Evolutionary conservation across 177 flowering plant genomes (phyloP).

Genomic region (Vitis hybrid): DNA sequence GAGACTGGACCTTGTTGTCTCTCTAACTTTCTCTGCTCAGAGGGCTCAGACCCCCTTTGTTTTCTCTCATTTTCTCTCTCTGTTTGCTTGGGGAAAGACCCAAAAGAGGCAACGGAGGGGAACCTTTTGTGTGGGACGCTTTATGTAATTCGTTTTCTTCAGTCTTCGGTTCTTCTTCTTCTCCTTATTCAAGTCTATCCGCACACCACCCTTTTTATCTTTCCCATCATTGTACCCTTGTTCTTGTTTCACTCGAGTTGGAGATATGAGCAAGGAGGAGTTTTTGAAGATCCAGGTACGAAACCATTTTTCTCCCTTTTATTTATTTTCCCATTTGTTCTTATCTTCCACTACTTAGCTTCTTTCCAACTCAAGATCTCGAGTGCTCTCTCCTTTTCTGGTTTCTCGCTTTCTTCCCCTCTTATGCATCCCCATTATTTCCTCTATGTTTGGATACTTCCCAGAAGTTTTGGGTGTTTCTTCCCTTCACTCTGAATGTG

Average conservation of each 20-base stretch:
- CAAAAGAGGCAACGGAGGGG: slow-evolving; percentile 17
- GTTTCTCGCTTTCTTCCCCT: neutral
- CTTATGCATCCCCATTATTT: neutral
- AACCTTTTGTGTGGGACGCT: slow-evolving; percentile 12
- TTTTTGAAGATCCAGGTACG: slow-evolving; percentile 83
- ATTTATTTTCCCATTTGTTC: neutral
- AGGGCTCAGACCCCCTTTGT: slow-evolving; percentile 19
- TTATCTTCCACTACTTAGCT: slow-evolving; percentile 14
- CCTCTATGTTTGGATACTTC: neutral
- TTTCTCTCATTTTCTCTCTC: slow-evolving; percentile 20
- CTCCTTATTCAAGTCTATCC: slow-evolving; percentile 28
- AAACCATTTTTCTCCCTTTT: neutral
- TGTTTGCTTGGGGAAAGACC: slow-evolving; percentile 12
- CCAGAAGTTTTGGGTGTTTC: neutral
- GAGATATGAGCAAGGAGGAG: slow-evolving; percentile 84
- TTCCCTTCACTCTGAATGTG: neutral
- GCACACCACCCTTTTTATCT: neutral
- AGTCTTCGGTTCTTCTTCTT: slow-evolving; percentile 12
- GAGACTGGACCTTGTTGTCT: slow-evolving; percentile 20
- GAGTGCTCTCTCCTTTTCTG: slow-evolving; percentile 1
- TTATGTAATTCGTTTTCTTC: slow-evolving; percentile 9
- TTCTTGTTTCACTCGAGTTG: slow-evolving; percentile 15
- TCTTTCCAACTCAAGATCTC: slow-evolving; percentile 20
- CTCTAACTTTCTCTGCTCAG: slow-evolving; percentile 21
- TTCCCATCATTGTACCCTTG: slow-evolving; percentile 6